These are phyloP conservation scores for Logfia minima DNA, from an alignment of 129 eudicot species.

Conservation along the genomic window DNA sequence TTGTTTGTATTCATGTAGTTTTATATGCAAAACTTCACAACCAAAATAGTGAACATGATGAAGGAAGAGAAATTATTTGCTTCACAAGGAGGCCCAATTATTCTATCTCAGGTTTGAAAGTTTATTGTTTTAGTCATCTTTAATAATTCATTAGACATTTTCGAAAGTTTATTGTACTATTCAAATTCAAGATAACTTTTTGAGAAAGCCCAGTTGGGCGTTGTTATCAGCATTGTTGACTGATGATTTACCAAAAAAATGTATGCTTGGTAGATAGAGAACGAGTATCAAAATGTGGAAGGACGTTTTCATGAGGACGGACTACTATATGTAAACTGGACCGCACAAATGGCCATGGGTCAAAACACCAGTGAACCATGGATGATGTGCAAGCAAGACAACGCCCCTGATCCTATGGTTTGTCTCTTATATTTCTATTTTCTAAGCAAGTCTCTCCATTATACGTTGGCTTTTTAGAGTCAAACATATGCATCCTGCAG, in stretches of 20 bases:
- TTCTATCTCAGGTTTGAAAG: conserved; percentile 74
- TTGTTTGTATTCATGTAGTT: conserved; percentile 32
- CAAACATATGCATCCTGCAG: conserved; percentile 41
- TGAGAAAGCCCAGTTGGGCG: not conserved
- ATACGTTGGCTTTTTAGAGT: not conserved
- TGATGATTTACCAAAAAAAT: not conserved
- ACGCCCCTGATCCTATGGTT: conserved; percentile 97
- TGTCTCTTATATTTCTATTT: conserved; percentile 1
- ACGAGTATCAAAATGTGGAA: conserved; percentile 78
- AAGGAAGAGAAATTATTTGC: conserved; percentile 69
- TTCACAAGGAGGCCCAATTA: conserved; percentile 95
- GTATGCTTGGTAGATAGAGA: conserved; percentile 58
- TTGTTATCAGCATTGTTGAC: not conserved
- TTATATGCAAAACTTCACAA: conserved; percentile 71
- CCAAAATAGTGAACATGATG: conserved; percentile 77
- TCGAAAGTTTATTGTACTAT: not conserved
- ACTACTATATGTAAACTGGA: conserved; percentile 68
- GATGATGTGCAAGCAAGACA: conserved; percentile 95
- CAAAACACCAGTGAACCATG: conserved; percentile 85
- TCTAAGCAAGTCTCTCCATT: not conserved
- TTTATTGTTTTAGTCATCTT: not conserved
- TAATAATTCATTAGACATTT: not conserved
- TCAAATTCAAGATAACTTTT: not conserved
- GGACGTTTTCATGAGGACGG: conserved; percentile 49
- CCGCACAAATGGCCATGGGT: conserved; percentile 76